A percentile compares a stretch with the other conserved stretches of the same genome.
Evolutionary conservation across 2,329 filamentous ascomycete genomes (phyloP).

Genomic region (Eutypella sp.): DNA sequence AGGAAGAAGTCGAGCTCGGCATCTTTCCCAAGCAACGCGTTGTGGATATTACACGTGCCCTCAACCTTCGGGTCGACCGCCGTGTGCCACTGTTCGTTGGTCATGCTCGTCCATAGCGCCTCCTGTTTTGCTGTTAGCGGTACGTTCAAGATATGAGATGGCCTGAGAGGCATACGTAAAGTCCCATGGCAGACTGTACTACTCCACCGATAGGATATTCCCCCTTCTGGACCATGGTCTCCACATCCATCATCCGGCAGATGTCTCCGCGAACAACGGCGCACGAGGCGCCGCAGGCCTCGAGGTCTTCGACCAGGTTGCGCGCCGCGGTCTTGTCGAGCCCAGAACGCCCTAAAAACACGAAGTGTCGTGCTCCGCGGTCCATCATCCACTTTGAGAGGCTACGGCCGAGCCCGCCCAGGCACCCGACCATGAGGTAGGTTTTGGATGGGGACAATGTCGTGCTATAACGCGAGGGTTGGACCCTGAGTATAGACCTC

Average conservation of each 20-base stretch:
- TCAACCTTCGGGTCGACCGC: constrained; percentile 12
- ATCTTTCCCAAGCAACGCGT: neutral
- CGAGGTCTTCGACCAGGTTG: neutral
- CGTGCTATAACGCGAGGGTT: neutral
- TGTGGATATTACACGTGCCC: constrained; percentile 1
- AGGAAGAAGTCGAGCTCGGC: neutral
- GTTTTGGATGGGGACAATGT: constrained; percentile 1
- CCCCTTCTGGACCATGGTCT: no score
- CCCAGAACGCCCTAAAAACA: constrained; percentile 1
- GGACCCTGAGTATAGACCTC: neutral
- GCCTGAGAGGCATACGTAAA: constrained; percentile 22
- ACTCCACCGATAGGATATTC: constrained; percentile 14
- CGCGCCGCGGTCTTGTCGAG: neutral
- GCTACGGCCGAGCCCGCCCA: constrained; percentile 3
- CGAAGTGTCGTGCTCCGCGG: neutral
- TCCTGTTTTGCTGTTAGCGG: no score
- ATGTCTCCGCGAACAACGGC: neutral
- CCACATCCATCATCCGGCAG: neutral
- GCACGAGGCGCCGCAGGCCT: constrained; percentile 11
- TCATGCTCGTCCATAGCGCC: no score
- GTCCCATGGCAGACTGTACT: constrained; percentile 25
- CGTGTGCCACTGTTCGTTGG: constrained; percentile 17
- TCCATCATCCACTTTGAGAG: constrained; percentile 1
- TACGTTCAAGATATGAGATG: no score
- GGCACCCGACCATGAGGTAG: constrained; percentile 8